Base-by-base conservation (phyloP, 108 stramenopile species). In the Craspedostauros australis region DNA sequence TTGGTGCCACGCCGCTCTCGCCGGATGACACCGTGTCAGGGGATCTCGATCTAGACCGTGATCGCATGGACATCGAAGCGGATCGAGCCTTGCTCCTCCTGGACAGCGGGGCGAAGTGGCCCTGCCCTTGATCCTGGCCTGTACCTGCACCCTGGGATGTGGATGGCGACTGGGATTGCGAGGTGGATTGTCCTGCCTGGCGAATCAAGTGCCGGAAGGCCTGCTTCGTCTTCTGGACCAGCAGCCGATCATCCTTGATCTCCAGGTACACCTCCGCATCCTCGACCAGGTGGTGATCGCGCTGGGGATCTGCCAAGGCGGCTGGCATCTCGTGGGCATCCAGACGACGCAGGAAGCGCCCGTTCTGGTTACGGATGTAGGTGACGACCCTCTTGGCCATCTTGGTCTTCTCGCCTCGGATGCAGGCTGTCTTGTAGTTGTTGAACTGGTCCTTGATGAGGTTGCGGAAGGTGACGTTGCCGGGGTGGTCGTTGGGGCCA, bases 381-480 rank as follows among this genome's bases (percentile, higher is more conserved):
- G 49, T 42, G 3, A 48, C 46, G 23, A 19, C 34, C 29, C 29
- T 55, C 2, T 25, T 21, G 21, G 45, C 47, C 4, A 56, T 49
- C 24, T 39, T 9, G 30, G 57, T 66, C 48, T 51, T 66, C 19
- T n/a, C 47, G 12, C 49, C 47, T 7, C 62, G 31, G 38, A 46
- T 64, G 11, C 44, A 5, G 4, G 50, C 46, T 7, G 39, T 25
- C 22, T 51, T 27, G 26, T 50, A 62, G 2, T 39, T 21, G 7
- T 39, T 20, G 19, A 49, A 49, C 9, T 51, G 24, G 5, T 43
- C 40, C 18, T 50, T 36, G 1, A 68, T 48, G 11, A 46, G 39
- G 14, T 52, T 16, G 11, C 66, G 50, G 38, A 68, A 68, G 5
- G 21, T 19, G 5, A 61, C 49, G 33, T 68, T 68, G 15, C 66